phyloP scores from a whole-genome alignment of 176 grass and related monocot genomes.

The Carex scoparia region DNA sequence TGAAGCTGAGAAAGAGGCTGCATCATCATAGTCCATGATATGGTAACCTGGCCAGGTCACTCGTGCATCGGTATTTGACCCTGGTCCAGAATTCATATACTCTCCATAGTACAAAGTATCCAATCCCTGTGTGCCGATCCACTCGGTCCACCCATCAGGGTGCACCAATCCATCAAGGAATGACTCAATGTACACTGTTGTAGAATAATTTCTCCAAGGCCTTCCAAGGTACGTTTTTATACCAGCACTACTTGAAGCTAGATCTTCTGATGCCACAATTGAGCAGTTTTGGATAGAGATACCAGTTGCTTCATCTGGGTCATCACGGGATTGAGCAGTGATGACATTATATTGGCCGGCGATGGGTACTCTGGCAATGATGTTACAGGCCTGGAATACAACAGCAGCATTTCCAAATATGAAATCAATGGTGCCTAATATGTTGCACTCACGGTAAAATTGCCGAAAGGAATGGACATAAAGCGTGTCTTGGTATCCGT shows the following conservation, averaged over 20 bases:
- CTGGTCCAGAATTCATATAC: constrained; percentile 61
- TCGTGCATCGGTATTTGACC: constrained; percentile 29
- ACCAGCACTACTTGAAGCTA: background rate
- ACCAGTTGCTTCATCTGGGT: constrained; percentile 60
- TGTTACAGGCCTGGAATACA: constrained; percentile 64
- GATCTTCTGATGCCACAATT: constrained; percentile 24
- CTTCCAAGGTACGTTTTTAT: constrained; percentile 59
- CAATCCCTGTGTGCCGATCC: constrained; percentile 36
- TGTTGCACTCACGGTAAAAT: constrained; percentile 80
- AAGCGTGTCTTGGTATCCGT: constrained; percentile 66
- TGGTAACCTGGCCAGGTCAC: constrained; percentile 48
- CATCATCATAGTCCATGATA: constrained; percentile 56
- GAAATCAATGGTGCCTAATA: constrained; percentile 68
- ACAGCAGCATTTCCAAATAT: constrained; percentile 82
- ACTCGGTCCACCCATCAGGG: constrained; percentile 44
- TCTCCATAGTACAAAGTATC: constrained; percentile 62
- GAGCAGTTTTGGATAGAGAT: constrained; percentile 69
- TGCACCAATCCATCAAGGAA: constrained; percentile 45
- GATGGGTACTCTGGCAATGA: constrained; percentile 40
- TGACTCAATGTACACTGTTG: constrained; percentile 51
- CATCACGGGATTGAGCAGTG: constrained; percentile 47
- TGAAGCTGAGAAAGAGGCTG: constrained; percentile 45
- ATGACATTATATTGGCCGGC: constrained; percentile 49
- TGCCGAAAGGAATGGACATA: constrained; percentile 83
- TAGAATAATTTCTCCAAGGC: constrained; percentile 60